phyloP scores from a whole-genome alignment of 2,329 filamentous ascomycete species.

The Immersiporthe knoxdaviesiana region DNA sequence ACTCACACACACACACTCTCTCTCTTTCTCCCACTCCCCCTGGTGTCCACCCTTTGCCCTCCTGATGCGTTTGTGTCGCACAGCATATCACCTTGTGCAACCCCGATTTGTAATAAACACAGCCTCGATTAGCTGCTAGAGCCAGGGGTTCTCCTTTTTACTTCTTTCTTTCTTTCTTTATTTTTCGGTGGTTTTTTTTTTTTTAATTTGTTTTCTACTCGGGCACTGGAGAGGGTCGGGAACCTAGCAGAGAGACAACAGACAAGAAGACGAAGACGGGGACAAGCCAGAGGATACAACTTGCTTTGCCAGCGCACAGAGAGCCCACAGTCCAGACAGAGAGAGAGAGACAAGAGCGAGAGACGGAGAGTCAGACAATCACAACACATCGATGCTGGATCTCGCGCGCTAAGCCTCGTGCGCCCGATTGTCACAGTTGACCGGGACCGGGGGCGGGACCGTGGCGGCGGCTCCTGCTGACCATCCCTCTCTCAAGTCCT shows the following conservation, averaged over 20 bases:
- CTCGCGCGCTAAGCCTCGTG: constrained; percentile 21
- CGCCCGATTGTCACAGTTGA: neutral
- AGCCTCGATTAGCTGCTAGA: constrained; percentile 17
- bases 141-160: too few relatives aligned
- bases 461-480: neutral
- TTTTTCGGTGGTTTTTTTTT: too few relatives aligned
- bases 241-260: constrained; percentile 14
- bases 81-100: constrained; percentile 21
- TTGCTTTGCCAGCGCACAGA: constrained; percentile 7
- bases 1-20: too few relatives aligned
- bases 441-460: neutral
- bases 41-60: neutral
- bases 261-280: neutral
- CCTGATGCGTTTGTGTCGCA: constrained; percentile 28
- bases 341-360: too few relatives aligned
- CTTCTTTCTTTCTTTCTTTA: too few relatives aligned
- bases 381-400: constrained; percentile 24
- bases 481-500: neutral
- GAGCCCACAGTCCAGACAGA: too few relatives aligned
- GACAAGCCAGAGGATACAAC: neutral
- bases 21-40: neutral
- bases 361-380: constrained; percentile 13
- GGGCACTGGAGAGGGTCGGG: neutral
- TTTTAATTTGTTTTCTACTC: too few relatives aligned
- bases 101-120: constrained; percentile 23